A percentile compares a stretch with the other conserved stretches of the same genome.
These are phyloP conservation scores for Bimuria novae-zelandiae DNA, from an alignment of 2,329 filamentous ascomycete species.

Conservation along the genomic window DNA sequence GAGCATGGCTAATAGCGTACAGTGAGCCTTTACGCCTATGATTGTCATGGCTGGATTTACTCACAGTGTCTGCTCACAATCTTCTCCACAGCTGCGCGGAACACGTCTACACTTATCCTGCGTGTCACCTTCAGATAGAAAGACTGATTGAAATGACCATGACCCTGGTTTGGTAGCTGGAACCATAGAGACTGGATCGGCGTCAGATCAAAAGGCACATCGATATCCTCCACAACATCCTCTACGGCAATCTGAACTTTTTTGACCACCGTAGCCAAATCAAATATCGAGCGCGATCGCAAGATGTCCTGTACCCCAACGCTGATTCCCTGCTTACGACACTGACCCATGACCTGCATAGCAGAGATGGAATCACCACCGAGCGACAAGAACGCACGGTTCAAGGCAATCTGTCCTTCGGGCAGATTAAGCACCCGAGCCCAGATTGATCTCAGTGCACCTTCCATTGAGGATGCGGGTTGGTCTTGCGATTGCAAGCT, in stretches of 20 bases:
- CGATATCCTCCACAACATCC: conserved; percentile 30
- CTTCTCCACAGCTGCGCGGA: conserved; percentile 28
- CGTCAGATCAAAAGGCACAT: conserved; percentile 36
- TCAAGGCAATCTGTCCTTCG: conserved; percentile 28
- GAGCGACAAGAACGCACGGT: conserved; percentile 48
- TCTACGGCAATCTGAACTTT: conserved; percentile 22
- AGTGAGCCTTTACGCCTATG: background rate
- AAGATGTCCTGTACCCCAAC: conserved; percentile 56
- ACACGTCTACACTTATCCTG: conserved; percentile 28
- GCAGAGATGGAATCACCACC: conserved; percentile 58
- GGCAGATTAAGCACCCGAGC: conserved; percentile 38
- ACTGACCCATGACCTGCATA: conserved; percentile 55
- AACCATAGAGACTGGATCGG: conserved; percentile 42
- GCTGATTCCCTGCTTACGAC: conserved; percentile 51
- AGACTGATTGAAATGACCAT: conserved; percentile 43
- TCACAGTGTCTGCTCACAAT: conserved; percentile 33
- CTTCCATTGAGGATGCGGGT: conserved; percentile 21
- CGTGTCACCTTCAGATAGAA: conserved; percentile 38
- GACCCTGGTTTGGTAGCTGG: conserved; percentile 35
- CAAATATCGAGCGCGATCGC: conserved; percentile 52
- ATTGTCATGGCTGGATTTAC: background rate
- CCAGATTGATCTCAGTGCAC: conserved; percentile 32
- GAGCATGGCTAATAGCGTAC: conserved; percentile 28
- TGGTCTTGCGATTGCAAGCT: background rate
- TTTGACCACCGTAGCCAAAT: conserved; percentile 33